Conservation (phyloP, 129 eudicot species). For the Flaveria trinervia region DNA sequence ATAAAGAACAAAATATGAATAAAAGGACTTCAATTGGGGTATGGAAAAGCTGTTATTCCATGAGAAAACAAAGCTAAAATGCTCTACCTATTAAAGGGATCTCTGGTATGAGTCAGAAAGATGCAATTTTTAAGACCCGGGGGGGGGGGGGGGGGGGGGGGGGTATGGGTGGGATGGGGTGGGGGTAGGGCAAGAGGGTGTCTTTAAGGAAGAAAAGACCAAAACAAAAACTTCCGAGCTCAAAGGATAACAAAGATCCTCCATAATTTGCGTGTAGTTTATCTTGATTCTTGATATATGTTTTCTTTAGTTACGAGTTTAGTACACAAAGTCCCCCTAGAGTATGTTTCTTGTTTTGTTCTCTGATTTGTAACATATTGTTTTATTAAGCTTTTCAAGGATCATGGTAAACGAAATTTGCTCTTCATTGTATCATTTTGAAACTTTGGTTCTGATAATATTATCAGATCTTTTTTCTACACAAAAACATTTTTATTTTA, state of each 20-base stretch:
- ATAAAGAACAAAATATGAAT: neutral
- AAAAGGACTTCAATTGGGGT: constrained; percentile 31
- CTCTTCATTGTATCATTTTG: neutral
- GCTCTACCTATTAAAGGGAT: constrained; percentile 40
- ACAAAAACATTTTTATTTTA: too few species aligned
- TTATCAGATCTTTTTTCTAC: too few species aligned
- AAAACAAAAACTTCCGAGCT: constrained; percentile 39
- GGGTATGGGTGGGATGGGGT: constrained; percentile 22
- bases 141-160: too few species aligned
- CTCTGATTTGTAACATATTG: neutral
- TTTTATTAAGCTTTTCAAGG: constrained; percentile 30
- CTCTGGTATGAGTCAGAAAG: constrained; percentile 45
- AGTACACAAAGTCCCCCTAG: constrained; percentile 12
- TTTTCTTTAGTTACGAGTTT: constrained; percentile 13
- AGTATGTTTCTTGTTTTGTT: constrained; percentile 5
- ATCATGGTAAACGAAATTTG: constrained; percentile 19
- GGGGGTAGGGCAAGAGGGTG: constrained; percentile 27
- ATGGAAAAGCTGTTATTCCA: constrained; percentile 44
- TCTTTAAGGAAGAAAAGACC: constrained; percentile 43
- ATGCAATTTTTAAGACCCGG: constrained; percentile 12
- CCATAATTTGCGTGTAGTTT: constrained; percentile 39
- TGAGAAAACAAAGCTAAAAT: constrained; percentile 37
- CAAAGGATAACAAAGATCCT: constrained; percentile 59
- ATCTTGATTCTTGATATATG: constrained; percentile 7
- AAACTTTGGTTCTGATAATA: too few species aligned